Percentiles rank a stretch among this genome's conserved stretches.
Conservation (phyloP, 2,329 filamentous ascomycete genomes). For the Leptographium flavum region DNA sequence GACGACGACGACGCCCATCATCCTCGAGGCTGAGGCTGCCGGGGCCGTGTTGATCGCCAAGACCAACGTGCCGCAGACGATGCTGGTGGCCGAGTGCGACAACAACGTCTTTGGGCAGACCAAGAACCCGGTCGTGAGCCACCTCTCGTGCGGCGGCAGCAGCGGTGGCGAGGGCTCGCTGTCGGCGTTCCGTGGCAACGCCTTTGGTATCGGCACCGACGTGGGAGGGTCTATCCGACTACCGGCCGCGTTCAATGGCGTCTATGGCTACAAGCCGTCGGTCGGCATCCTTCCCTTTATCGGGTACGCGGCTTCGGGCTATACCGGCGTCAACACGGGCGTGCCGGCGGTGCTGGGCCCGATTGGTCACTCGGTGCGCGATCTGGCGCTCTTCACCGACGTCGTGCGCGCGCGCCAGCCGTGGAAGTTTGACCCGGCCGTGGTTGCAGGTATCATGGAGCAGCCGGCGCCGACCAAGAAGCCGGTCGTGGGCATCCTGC, state of each 20-base stretch:
- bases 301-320: constrained; percentile 8
- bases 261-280: constrained; percentile 19
- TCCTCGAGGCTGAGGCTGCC: constrained; percentile 15
- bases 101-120: constrained; percentile 24
- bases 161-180: constrained; percentile 24
- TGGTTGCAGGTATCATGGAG: constrained; percentile 7
- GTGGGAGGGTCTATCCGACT: constrained; percentile 15
- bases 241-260: constrained; percentile 18
- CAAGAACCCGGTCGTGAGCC: constrained; percentile 20
- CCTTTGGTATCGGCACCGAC: constrained; percentile 31
- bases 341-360: constrained; percentile 8
- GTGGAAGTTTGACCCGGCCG: constrained; percentile 9
- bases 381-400: constrained; percentile 5
- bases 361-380: constrained; percentile 6
- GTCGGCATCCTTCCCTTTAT: constrained; percentile 10
- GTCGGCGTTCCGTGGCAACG: constrained; percentile 20
- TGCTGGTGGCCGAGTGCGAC: constrained; percentile 17
- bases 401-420: constrained; percentile 4
- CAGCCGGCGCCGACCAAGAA: not conserved
- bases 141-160: constrained; percentile 20
- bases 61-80: constrained; percentile 15
- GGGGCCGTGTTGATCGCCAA: constrained; percentile 17
- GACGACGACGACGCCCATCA: constrained; percentile 10
- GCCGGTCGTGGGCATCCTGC: constrained; percentile 6
- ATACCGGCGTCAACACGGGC: constrained; percentile 8